These are phyloP conservation scores for Podaxis pistillaris DNA, from an alignment of 768 basidiomycete genomes.

Conservation along the genomic window DNA sequence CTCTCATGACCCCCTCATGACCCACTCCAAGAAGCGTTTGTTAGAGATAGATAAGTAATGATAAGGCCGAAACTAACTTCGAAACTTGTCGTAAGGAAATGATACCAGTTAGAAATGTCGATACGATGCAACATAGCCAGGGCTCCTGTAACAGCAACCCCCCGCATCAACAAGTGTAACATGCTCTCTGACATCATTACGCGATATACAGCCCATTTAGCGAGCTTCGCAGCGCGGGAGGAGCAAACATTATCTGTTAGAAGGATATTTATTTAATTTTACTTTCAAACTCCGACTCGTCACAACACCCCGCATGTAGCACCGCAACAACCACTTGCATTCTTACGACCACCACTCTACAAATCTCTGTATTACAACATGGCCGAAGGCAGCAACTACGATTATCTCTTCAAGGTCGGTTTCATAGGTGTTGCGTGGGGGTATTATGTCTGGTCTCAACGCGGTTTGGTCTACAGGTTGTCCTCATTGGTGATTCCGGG, in stretches of 20 bases:
- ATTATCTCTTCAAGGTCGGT: constrained; percentile 96
- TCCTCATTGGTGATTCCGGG: constrained; percentile 98
- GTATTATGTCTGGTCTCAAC: constrained; percentile 6
- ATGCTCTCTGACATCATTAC: neutral
- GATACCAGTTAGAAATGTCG: neutral
- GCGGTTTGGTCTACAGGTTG: constrained; percentile 58
- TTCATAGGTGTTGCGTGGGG: neutral
- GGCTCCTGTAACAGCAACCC: neutral
- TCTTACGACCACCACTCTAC: constrained; percentile 12
- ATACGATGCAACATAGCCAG: neutral
- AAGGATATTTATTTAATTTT: constrained; percentile 6
- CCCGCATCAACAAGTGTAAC: neutral
- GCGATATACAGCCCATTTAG: no score
- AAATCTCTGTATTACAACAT: constrained; percentile 40
- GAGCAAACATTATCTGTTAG: neutral
- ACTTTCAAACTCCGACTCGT: constrained; percentile 11
- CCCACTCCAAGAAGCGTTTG: neutral
- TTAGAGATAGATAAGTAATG: neutral
- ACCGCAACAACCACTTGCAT: neutral
- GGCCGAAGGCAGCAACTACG: constrained; percentile 95
- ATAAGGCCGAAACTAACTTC: constrained; percentile 15
- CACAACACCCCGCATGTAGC: neutral
- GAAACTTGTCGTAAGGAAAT: constrained; percentile 5
- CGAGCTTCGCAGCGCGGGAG: no score
- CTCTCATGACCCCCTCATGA: neutral